These are phyloP conservation scores for Hibiscus syriacus DNA, from an alignment of 345 rosid genomes.

Conservation along the genomic window DNA sequence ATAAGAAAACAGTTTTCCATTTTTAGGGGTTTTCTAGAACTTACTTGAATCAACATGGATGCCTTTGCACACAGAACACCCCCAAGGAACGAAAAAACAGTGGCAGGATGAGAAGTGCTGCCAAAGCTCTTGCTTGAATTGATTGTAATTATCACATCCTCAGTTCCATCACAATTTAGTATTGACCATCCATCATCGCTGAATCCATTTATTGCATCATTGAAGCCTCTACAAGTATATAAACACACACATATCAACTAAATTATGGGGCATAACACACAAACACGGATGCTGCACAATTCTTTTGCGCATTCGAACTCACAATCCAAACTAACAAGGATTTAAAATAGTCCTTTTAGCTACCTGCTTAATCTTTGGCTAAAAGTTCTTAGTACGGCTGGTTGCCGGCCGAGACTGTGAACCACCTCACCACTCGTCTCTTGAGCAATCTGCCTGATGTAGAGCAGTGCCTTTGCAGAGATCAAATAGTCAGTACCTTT, in stretches of 20 bases:
- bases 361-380: slow-evolving; percentile 97
- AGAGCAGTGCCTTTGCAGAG: slow-evolving; percentile 64
- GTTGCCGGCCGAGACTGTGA: slow-evolving; percentile 89
- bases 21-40: neutral
- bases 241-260: neutral
- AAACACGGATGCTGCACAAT: neutral
- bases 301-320: neutral
- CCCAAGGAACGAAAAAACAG: slow-evolving; percentile 61
- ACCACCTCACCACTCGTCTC: slow-evolving; percentile 95
- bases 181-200: slow-evolving; percentile 95
- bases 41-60: slow-evolving; percentile 76
- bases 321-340: neutral
- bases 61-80: slow-evolving; percentile 97
- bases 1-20: neutral
- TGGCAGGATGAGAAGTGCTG: slow-evolving; percentile 34
- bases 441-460: slow-evolving; percentile 82
- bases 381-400: slow-evolving; percentile 88
- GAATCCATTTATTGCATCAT: slow-evolving; percentile 90
- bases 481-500: slow-evolving; percentile 14
- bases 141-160: slow-evolving; percentile 75
- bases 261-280: neutral
- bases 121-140: slow-evolving; percentile 65
- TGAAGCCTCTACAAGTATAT: slow-evolving; percentile 24
- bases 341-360: neutral
- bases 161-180: slow-evolving; percentile 78